phyloP scores from a whole-genome alignment of 495 filamentous ascomycete genomes.

The Aspergillus biplanus region DNA sequence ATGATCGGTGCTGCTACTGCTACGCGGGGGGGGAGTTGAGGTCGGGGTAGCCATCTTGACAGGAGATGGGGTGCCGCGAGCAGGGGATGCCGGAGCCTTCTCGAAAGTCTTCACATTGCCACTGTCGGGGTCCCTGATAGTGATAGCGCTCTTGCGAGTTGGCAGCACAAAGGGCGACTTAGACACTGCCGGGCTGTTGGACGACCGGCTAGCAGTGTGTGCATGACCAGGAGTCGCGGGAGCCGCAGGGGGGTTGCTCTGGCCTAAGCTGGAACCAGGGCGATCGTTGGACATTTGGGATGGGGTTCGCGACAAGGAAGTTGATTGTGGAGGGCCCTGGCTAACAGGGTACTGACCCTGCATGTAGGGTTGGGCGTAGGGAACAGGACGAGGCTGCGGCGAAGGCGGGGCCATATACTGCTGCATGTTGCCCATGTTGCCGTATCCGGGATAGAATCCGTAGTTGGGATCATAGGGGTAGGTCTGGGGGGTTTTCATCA shows the following conservation, averaged over 20 bases:
- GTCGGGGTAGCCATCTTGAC: slow-evolving; percentile 68
- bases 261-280: slow-evolving; percentile 77
- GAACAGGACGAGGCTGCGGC: slow-evolving; percentile 56
- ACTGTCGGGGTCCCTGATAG: slow-evolving; percentile 78
- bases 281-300: slow-evolving; percentile 81
- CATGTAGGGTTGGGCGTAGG: slow-evolving; percentile 52
- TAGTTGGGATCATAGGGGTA: slow-evolving; percentile 55
- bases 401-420: slow-evolving; percentile 55
- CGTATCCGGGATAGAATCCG: slow-evolving; percentile 46
- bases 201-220: slow-evolving; percentile 58
- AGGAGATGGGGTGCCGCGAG: slow-evolving; percentile 57
- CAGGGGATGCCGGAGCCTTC: slow-evolving; percentile 59
- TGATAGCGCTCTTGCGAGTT: slow-evolving; percentile 64
- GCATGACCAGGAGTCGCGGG: slow-evolving; percentile 63
- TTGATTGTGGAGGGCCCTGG: slow-evolving; percentile 55
- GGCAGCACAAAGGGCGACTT: slow-evolving; percentile 59
- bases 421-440: slow-evolving; percentile 33
- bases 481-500: slow-evolving; percentile 58
- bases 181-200: slow-evolving; percentile 54
- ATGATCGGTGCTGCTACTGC: slow-evolving; percentile 59
- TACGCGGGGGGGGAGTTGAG: slow-evolving; percentile 62
- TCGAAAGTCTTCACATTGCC: slow-evolving; percentile 64
- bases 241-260: slow-evolving; percentile 60
- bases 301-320: slow-evolving; percentile 78
- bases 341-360: slow-evolving; percentile 56